Base-by-base conservation (phyloP, 176 grass and related monocot species). In the Oryza officinalis region DNA sequence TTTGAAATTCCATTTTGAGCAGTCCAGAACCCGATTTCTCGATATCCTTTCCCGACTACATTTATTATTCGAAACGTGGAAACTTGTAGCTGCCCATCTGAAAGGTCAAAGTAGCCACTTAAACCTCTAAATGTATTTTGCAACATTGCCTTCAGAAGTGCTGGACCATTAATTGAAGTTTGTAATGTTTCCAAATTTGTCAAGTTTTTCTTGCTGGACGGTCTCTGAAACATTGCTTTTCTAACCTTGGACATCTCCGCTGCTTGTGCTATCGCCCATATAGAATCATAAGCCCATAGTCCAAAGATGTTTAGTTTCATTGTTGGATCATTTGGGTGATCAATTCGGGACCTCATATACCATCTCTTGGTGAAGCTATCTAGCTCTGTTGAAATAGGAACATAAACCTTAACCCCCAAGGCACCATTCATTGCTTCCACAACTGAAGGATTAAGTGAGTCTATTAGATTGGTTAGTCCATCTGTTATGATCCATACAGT, bases 401-500 rank as follows among this genome's bases (percentile, higher is more conserved):
- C 76, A 69, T 89, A 82, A 35, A 69, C 31, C 46, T 70, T 64
- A 5, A 94, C 71, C 63, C 92, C 92, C 12, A 94, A 30, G 14
- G 72, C 77, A 75, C 92, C 89, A 40, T 74, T 69, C 87, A 94
- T 89, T 14, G 83, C 43, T 5, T 73, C 81, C 13, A 76, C 26
- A 17, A 63, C 27, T 66, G 74, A 67, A 59, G 81, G 26, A 59
- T 68, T 38, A 0, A 92, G 30, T 10, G 81, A 87, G 10, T 91
- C 84, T 5, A 92, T 33, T 12, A 92, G 18, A 65, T 81, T 89
- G 0, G 81, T 67, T 47, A 89, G 3, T 81, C 84, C 92, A 74
- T 67, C 79, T 13, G 89, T 91, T 25, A 89, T 71, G 52, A 91
- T 89, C 92, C 92, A 94, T 70, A 65, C 89, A 85, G 59, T 79